phyloP scores from a whole-genome alignment of 441 rosid species.

The Theobroma grandiflorum region DNA sequence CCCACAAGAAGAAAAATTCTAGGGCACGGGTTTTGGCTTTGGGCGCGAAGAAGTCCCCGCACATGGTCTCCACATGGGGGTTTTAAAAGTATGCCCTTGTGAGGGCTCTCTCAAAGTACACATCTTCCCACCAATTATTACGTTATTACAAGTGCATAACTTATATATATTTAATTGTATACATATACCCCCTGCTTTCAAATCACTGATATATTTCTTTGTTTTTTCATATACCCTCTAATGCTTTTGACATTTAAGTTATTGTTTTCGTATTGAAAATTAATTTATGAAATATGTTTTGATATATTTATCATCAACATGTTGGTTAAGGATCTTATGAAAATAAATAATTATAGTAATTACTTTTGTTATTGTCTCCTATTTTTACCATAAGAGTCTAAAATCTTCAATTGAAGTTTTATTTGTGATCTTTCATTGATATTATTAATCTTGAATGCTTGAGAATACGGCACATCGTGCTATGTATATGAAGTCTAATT shows the following conservation, averaged over 20 bases:
- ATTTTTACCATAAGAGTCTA: too few species aligned
- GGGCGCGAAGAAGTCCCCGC: slow-evolving; percentile 32
- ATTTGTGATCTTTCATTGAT: too few species aligned
- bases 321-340: background rate
- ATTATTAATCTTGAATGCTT: too few species aligned
- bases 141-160: background rate
- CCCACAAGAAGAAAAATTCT: slow-evolving; percentile 45
- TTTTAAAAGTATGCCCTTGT: slow-evolving; percentile 34
- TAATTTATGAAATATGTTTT: background rate
- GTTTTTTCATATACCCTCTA: background rate
- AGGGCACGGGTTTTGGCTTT: slow-evolving; percentile 40
- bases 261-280: background rate
- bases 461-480: too few species aligned
- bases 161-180: background rate
- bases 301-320: too few species aligned
- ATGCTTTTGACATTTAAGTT: background rate
- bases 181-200: background rate
- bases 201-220: background rate
- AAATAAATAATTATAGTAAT: too few species aligned
- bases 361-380: too few species aligned
- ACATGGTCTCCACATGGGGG: slow-evolving; percentile 67
- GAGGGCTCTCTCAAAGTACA: slow-evolving; percentile 30
- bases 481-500: too few species aligned
- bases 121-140: slow-evolving; percentile 23
- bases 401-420: too few species aligned